phyloP scores from a whole-genome alignment of 179 eudicot species.

The Spergularia azorica region DNA sequence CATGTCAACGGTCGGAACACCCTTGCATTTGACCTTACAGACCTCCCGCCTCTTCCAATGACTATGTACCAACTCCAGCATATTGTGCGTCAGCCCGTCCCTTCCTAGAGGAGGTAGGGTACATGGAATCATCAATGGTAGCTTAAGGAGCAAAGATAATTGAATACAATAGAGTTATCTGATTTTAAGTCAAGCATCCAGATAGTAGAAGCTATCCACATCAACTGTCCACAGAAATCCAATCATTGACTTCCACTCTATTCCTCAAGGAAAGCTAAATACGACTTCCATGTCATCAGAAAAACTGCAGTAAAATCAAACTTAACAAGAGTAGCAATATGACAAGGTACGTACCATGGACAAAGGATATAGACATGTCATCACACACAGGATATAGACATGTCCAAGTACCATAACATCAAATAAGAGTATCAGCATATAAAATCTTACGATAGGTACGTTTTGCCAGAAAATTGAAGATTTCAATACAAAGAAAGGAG shows the following conservation, averaged over 20 bases:
- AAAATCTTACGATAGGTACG: neutral
- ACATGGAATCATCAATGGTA: neutral
- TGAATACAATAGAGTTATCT: neutral
- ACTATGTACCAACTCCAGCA: slow-evolving; percentile 87
- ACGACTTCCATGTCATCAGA: neutral
- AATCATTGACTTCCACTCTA: neutral
- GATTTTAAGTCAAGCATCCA: slow-evolving; percentile 14
- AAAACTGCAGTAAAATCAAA: neutral
- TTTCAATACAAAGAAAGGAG: neutral
- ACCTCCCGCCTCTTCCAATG: slow-evolving; percentile 85
- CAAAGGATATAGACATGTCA: neutral
- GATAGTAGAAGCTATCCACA: neutral
- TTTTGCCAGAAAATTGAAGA: neutral
- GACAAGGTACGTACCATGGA: slow-evolving; percentile 19
- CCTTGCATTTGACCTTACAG: slow-evolving; percentile 93
- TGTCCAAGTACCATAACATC: neutral
- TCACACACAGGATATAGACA: slow-evolving; percentile 2
- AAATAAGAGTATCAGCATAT: neutral
- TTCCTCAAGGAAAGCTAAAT: neutral
- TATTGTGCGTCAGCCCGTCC: slow-evolving; percentile 95
- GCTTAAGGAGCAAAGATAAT: neutral
- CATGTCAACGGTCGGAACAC: slow-evolving; percentile 98
- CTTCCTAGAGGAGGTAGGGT: slow-evolving; percentile 56
- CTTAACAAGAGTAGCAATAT: neutral
- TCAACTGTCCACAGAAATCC: neutral